phyloP scores from a whole-genome alignment of 345 rosid genomes.

The Lepidium africanum region DNA sequence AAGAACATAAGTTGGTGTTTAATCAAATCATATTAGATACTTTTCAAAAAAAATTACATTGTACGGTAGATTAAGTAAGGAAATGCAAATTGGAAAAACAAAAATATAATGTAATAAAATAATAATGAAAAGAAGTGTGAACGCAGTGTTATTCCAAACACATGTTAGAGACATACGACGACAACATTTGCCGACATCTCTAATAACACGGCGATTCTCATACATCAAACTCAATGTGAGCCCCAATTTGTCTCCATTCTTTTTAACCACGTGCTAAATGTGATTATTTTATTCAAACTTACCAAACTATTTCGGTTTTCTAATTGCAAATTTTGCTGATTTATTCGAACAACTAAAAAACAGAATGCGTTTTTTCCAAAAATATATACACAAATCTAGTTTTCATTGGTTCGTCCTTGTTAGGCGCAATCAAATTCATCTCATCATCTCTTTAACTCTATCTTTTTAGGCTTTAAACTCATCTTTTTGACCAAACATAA shows the following conservation, averaged over 20 bases:
- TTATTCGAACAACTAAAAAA: background rate
- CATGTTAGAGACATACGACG: conserved; percentile 16
- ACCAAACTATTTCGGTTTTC: conserved; percentile 15
- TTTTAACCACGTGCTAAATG: conserved; percentile 16
- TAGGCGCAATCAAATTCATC: conserved; percentile 15
- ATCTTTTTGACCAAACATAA: background rate
- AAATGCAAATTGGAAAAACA: background rate
- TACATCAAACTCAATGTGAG: background rate
- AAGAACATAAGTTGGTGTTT: too few species aligned
- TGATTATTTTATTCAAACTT: background rate
- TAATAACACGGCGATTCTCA: conserved; percentile 18
- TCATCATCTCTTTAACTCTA: background rate
- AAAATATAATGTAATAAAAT: background rate
- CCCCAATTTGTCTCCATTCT: background rate
- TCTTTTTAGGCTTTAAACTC: background rate
- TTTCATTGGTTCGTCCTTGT: conserved; percentile 2
- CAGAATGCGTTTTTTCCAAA: background rate
- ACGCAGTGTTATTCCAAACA: background rate
- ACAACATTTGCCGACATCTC: conserved; percentile 24
- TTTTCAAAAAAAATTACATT: too few species aligned
- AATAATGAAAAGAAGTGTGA: conserved; percentile 5
- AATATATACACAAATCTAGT: background rate
- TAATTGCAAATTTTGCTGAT: background rate
- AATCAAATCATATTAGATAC: too few species aligned
- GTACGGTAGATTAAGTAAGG: background rate